Evolutionary conservation across 1,284 basidiomycete genomes (phyloP).

Genomic region (Ganoderma leucocontextum): DNA sequence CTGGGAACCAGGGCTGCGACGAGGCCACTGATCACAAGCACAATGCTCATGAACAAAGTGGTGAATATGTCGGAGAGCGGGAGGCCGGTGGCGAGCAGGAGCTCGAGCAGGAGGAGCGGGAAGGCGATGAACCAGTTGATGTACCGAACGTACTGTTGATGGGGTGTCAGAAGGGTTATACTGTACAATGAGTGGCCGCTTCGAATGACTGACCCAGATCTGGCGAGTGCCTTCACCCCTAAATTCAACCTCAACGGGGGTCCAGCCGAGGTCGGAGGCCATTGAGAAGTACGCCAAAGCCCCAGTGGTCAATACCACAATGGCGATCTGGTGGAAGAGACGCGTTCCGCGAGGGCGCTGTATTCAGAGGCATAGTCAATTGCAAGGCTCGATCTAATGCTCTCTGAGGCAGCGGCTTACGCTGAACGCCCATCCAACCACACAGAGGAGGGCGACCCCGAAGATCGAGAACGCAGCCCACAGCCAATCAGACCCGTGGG

Average conservation of each 20-base stretch:
- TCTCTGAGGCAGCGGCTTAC: constrained; percentile 37
- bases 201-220: constrained; percentile 52
- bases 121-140: constrained; percentile 69
- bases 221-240: constrained; percentile 52
- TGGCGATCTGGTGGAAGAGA: constrained; percentile 57
- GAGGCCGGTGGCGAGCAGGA: constrained; percentile 59
- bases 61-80: constrained; percentile 61
- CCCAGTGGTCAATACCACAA: constrained; percentile 55
- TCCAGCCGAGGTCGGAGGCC: constrained; percentile 67
- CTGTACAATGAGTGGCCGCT: neutral
- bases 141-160: constrained; percentile 54
- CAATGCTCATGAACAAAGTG: constrained; percentile 62
- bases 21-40: constrained; percentile 62
- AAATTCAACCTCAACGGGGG: constrained; percentile 59
- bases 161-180: neutral
- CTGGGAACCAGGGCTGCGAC: constrained; percentile 57
- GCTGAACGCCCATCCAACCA: constrained; percentile 49
- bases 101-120: constrained; percentile 59
- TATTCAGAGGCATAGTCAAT: neutral
- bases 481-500: constrained; percentile 57
- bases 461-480: constrained; percentile 65
- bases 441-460: constrained; percentile 47
- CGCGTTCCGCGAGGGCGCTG: constrained; percentile 51
- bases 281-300: constrained; percentile 60
- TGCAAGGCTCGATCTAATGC: constrained; percentile 24